Conservation (phyloP, 2,329 filamentous ascomycete species). For the Diaporthe sp. region DNA sequence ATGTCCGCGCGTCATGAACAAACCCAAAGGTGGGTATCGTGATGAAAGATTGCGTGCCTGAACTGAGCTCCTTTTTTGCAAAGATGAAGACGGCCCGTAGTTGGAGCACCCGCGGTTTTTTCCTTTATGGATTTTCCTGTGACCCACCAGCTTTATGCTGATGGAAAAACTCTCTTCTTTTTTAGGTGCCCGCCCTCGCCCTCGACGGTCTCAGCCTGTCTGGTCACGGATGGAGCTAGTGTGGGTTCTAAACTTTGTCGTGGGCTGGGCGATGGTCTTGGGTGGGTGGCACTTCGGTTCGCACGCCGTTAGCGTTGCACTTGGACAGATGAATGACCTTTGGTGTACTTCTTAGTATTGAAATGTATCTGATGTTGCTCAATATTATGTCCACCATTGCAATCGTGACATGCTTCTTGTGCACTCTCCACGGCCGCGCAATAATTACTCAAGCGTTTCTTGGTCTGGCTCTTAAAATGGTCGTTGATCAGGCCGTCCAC, state of each 20-base stretch:
- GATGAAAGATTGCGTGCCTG: background rate
- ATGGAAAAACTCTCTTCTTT: background rate
- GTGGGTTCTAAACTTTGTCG: background rate
- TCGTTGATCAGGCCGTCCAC: background rate
- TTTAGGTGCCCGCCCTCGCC: background rate
- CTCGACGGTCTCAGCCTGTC: background rate
- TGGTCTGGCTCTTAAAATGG: background rate
- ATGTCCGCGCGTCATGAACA: background rate
- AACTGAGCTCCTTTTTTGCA: background rate
- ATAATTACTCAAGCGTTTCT: background rate
- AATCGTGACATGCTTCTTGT: background rate
- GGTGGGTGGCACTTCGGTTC: background rate
- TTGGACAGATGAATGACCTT: background rate
- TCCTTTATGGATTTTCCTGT: background rate
- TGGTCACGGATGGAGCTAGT: background rate
- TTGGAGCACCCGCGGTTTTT: background rate
- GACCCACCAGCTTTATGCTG: conserved; percentile 1
- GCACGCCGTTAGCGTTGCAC: background rate
- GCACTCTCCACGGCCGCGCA: background rate
- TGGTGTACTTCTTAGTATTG: no score
- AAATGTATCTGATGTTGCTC: background rate
- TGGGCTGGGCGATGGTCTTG: background rate
- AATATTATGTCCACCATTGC: background rate
- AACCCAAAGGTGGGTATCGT: conserved; percentile 9
- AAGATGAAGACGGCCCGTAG: background rate